Base-by-base conservation (phyloP, 495 filamentous ascomycete species). In the Aspergillus bertholletiae region DNA sequence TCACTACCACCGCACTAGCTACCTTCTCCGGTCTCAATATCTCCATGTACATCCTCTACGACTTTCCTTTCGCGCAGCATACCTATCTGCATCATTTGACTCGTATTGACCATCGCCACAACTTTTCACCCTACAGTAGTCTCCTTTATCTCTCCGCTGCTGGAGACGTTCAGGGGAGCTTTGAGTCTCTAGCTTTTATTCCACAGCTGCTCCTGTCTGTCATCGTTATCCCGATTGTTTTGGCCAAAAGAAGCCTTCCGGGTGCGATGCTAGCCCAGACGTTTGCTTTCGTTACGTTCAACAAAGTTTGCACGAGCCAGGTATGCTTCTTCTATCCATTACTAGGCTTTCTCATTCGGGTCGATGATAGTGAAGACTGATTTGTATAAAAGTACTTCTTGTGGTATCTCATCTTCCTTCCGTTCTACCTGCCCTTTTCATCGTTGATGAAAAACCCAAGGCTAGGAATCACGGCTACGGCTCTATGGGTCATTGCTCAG, bases 231-330 rank as follows among this genome's bases (percentile, higher is more conserved):
- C 95, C 94, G 2, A 66, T 94, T 0, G 77, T 81, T 3, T 69
- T 94, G n/a, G 89, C 89, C 7, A 96, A 93, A 70, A 88, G 83
- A 64, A 84, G 89, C 62, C 78, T 98, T 0, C 78, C 94, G 1
- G 80, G 85, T 1, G 81, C 92, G n/a, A 90, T 97, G 85, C 80
- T 98, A n/a, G 91, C 89, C n/a, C 94, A 98, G 72, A 97, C 95
- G 0, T 96, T 97, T 67, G 88, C 94, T 0, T 98, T 98, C 70
- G 94, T 97, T 6, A 84, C 89, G 5, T 97, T 96, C 53, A 98
- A 98, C 67, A 98, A 98, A 76, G 94, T 98, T 17, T 96, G 92
- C 80, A 98, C 94, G 1, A 93, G 89, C 63, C 94, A 97, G 82
- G 91, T 94, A 83, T 57, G 74, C 65, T 43, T 22, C n/a, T 35